Base-by-base conservation (phyloP, 331 rosid species). In the Quercus phellos region DNA sequence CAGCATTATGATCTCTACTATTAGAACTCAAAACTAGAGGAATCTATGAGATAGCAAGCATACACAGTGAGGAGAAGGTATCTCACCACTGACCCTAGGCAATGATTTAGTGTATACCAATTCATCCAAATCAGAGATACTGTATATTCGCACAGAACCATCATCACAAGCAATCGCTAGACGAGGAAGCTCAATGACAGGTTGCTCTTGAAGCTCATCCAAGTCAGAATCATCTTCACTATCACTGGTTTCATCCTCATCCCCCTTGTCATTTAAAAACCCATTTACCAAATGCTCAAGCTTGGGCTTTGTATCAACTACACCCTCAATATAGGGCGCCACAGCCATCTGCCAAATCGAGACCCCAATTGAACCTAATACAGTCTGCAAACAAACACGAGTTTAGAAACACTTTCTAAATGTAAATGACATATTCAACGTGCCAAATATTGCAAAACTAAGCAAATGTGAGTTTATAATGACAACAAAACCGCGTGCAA, bases 261-360 rank as follows among this genome's bases (percentile, higher is more conserved):
- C 46, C 46, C 46, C 46, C 46, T 38, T 68, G 50, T 59, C 46
- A 32, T 54, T 83, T 69, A 76, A 34, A 56, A 59, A 60, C 46
- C 97, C 99, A 54, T 93, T 95, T 34, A 68, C 91, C 43, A 35
- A 26, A 8, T 2, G 70, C 68, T 24, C 64, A 26, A 74, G 66
- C 34, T 77, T 82, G 2, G 75, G 55, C 21, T 76, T 82, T 2
- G 70, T 83, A 55, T 85, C 67, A 38, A 50, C 38, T 30, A 24
- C 19, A 2, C n/a, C 82, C 74, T 22, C 42, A 34, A 26, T 74
- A 77, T 70, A 82, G 18, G 89, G 87, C 4, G 87, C 87, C 38
- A 85, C 83, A 22, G 94, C 92, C 97, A 95, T 95, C 84, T 91
- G 94, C 97, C 98, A 95, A 55, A 95, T 90, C 43, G 98, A 84